Base-by-base conservation (phyloP, 208 protist genomes). In the Naegleria lovaniensis region DNA sequence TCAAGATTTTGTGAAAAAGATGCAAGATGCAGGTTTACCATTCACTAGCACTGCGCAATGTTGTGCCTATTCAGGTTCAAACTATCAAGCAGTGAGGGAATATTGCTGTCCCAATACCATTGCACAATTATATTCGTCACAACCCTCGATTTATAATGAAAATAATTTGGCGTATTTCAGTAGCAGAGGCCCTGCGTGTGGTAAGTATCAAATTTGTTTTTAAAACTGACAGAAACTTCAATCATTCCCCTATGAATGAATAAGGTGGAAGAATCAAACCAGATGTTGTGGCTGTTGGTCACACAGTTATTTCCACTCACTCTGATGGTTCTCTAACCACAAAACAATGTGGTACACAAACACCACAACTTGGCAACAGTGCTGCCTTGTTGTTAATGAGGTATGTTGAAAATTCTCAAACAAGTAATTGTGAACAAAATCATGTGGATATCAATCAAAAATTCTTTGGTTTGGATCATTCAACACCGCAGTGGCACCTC, bases 171-270 rank as follows among this genome's bases (percentile, higher is more conserved):
- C 83, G 0, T 48, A 1, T 51, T 87, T 87, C 41, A 48, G 51
- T 79, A 94, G 95, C 7, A 92, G 89, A 91, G 96, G 96, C 36
- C 94, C 95, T 15, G 96, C 95, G 2, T 29, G 19, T 48, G 43
- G 43, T 48, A 48, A 48, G 43, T 48, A n/a, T n/a, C n/a, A n/a
- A n/a, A n/a, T n/a, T n/a, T n/a, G n/a, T n/a, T n/a, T n/a, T n/a
- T n/a, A n/a, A n/a, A n/a, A n/a, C n/a, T n/a, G n/a, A n/a, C n/a
- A n/a, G n/a, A n/a, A n/a, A n/a, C n/a, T n/a, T n/a, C n/a, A n/a
- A n/a, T n/a, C n/a, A n/a, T n/a, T n/a, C n/a, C n/a, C n/a, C n/a
- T n/a, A n/a, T n/a, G n/a, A n/a, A n/a, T n/a, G n/a, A n/a, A 98
- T 91, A 29, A 29, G 55, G 55, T 22, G 58, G 90, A 5, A 93